Conservation (phyloP, 805 yeast species). For the Starmerella vitae region DNA sequence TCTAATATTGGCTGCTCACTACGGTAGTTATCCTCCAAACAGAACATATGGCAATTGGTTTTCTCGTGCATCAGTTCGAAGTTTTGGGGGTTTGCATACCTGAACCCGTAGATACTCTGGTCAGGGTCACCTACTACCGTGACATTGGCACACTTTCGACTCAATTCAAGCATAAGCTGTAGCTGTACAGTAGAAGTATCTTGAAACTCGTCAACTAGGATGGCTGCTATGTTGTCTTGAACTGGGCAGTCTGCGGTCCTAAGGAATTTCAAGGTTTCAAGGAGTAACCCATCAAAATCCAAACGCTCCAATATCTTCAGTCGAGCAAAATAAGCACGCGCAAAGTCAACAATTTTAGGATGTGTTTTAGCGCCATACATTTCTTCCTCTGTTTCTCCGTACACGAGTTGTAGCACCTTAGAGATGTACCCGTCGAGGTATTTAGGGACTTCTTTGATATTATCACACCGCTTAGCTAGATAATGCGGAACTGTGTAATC, state of each 20-base stretch:
- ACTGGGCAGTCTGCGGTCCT: background rate
- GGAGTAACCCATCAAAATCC: constrained; percentile 76
- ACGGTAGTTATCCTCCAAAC: constrained; percentile 61
- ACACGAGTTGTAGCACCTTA: background rate
- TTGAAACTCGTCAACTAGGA: constrained; percentile 87
- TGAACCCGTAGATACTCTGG: constrained; percentile 81
- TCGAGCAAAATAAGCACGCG: background rate
- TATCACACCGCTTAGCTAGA: background rate
- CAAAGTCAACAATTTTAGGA: background rate
- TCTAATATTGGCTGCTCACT: constrained; percentile 57
- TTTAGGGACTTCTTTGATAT: background rate
- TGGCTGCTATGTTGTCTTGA: constrained; percentile 47
- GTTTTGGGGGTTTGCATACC: constrained; percentile 63
- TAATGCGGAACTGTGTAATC: background rate
- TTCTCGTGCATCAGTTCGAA: constrained; percentile 42
- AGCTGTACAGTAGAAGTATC: constrained; percentile 76
- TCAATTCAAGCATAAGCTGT: constrained; percentile 44
- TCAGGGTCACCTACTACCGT: constrained; percentile 96
- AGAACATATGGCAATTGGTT: constrained; percentile 27
- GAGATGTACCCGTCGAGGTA: background rate
- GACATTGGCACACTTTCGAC: constrained; percentile 31
- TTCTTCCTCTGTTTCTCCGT: background rate
- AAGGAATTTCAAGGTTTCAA: constrained; percentile 42
- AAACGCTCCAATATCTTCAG: constrained; percentile 34
- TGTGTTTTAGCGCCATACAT: background rate